Percentiles rank a stretch among this genome's conserved stretches.
These are phyloP conservation scores for Yueomyces sp. DNA, from an alignment of 805 yeast species.

Conservation along the genomic window DNA sequence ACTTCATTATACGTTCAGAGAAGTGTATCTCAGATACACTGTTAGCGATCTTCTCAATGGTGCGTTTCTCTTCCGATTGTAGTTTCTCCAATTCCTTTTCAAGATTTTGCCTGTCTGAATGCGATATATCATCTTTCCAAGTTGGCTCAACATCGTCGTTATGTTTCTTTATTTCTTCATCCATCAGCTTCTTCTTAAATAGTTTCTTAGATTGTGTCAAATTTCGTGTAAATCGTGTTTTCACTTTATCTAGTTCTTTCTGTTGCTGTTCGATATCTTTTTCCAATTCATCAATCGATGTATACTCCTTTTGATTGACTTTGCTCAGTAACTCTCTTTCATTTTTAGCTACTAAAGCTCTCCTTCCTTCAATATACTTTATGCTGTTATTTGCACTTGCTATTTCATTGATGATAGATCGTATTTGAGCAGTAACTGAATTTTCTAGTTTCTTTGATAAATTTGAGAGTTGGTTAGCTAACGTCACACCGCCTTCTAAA, in stretches of 20 bases:
- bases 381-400: slow-evolving; percentile 5
- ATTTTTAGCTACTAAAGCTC: neutral
- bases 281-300: neutral
- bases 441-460: neutral
- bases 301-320: neutral
- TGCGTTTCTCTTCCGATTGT: neutral
- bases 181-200: neutral
- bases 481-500: neutral
- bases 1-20: slow-evolving; percentile 55
- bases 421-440: neutral
- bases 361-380: neutral
- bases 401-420: slow-evolving; percentile 6
- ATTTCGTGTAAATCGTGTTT: neutral
- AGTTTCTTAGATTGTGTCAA: neutral
- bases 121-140: neutral
- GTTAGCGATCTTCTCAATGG: slow-evolving; percentile 36
- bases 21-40: slow-evolving; percentile 31
- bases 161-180: neutral
- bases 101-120: neutral
- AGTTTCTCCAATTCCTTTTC: neutral
- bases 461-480: neutral
- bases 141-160: neutral
- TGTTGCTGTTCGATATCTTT: neutral
- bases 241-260: neutral
- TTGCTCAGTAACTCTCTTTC: neutral